phyloP scores from a whole-genome alignment of 192 early-diverging fungal species.

The Linderina pennispora region DNA sequence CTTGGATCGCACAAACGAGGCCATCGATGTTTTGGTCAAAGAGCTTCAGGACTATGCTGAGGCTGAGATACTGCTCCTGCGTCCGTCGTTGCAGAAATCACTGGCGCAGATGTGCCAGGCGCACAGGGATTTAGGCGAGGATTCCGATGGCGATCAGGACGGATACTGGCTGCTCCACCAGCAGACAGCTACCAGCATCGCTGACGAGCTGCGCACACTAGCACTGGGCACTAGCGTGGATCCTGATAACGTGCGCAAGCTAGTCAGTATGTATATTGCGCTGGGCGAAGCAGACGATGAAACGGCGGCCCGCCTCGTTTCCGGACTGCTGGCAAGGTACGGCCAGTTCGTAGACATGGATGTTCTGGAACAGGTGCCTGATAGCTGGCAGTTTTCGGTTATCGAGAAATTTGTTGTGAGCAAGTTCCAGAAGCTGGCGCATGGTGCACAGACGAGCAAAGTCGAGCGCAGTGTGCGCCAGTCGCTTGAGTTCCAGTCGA shows the following conservation, averaged over 20 bases:
- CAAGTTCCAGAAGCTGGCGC: conserved; percentile 4
- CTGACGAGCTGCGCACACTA: background rate
- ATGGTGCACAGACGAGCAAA: background rate
- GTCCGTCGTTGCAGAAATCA: conserved; percentile 8
- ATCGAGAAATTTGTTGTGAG: conserved; percentile 25
- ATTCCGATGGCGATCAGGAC: background rate
- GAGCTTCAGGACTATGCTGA: conserved; percentile 30
- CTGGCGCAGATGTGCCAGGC: conserved; percentile 11
- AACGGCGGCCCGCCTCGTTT: conserved; percentile 23
- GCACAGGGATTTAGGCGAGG: too few relatives aligned
- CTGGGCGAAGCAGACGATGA: conserved; percentile 20
- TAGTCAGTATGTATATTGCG: conserved; percentile 19
- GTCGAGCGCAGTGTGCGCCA: conserved; percentile 11
- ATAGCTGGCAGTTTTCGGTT: conserved; percentile 23
- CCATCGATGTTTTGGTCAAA: conserved; percentile 20
- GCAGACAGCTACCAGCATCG: background rate
- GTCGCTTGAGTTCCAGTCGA: conserved; percentile 1
- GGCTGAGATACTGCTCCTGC: conserved; percentile 29
- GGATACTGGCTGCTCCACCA: background rate
- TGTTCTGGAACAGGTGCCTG: conserved; percentile 19
- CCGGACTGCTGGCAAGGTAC: conserved; percentile 13
- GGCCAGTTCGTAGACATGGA: background rate
- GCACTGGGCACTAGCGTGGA: background rate
- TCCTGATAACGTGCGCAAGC: conserved; percentile 2
- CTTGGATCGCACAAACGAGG: conserved; percentile 7